These are phyloP conservation scores for Mucor piriformis DNA, from an alignment of 371 early-diverging fungal genomes.

Conservation along the genomic window DNA sequence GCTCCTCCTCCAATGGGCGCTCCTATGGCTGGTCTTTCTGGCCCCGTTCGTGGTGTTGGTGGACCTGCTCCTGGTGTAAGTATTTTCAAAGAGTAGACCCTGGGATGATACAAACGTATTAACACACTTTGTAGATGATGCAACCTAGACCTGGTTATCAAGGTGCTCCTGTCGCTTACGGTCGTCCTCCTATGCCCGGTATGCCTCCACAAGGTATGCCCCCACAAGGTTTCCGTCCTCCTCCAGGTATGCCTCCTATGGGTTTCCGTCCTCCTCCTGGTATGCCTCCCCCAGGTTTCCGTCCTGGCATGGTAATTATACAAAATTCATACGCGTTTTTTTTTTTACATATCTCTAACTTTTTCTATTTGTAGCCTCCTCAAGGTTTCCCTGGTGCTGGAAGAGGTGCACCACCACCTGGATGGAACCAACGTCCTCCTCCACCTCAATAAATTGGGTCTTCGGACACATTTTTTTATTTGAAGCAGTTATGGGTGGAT, in stretches of 20 bases:
- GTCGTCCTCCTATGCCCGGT: constrained; percentile 66
- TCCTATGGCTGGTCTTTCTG: constrained; percentile 73
- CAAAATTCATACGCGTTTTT: neutral
- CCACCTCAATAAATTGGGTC: constrained; percentile 23
- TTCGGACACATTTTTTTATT: neutral
- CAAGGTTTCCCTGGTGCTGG: constrained; percentile 41
- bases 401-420: constrained; percentile 41
- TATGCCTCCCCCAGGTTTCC: constrained; percentile 29
- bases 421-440: constrained; percentile 36
- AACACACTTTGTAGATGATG: constrained; percentile 60
- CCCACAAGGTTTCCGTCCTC: constrained; percentile 68
- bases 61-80: constrained; percentile 82
- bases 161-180: constrained; percentile 78
- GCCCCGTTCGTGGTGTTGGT: constrained; percentile 91
- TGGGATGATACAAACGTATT: neutral
- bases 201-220: constrained; percentile 48
- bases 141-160: constrained; percentile 63
- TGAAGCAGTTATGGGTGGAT: too few species aligned
- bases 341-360: neutral
- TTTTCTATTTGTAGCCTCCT: constrained; percentile 27
- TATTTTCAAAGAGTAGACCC: too few species aligned
- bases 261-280: constrained; percentile 64
- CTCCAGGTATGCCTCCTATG: constrained; percentile 58
- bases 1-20: constrained; percentile 66
- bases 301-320: constrained; percentile 23